These are phyloP conservation scores for Lentinula guzmanii DNA, from an alignment of 768 basidiomycete species.

Conservation along the genomic window DNA sequence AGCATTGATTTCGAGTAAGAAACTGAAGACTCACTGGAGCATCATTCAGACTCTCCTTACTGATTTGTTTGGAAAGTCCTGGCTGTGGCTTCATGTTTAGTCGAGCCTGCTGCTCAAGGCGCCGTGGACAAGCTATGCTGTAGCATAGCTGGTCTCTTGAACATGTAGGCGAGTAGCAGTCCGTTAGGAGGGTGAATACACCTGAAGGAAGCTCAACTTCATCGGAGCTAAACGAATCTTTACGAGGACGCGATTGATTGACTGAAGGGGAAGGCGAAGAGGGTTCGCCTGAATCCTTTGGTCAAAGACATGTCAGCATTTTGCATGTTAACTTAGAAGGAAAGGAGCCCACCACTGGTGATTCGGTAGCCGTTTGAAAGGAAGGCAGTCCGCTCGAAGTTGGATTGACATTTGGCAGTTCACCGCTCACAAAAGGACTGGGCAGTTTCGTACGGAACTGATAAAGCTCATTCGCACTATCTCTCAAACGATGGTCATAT, in stretches of 20 bases:
- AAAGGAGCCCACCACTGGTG: constrained; percentile 11
- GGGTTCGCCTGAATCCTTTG: constrained; percentile 23
- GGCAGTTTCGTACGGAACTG: constrained; percentile 83
- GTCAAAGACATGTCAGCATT: neutral
- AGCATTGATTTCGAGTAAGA: neutral
- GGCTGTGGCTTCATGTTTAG: constrained; percentile 93
- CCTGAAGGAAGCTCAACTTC: constrained; percentile 79
- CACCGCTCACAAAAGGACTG: constrained; percentile 81
- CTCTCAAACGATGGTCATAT: constrained; percentile 92
- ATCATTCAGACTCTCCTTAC: constrained; percentile 76
- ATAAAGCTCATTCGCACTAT: constrained; percentile 85
- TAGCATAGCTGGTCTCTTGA: constrained; percentile 93
- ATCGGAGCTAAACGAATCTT: constrained; percentile 42
- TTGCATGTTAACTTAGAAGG: neutral
- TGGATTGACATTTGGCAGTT: constrained; percentile 34
- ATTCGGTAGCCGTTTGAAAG: constrained; percentile 9
- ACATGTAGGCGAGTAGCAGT: constrained; percentile 98
- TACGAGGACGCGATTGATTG: constrained; percentile 19
- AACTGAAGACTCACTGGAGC: constrained; percentile 44
- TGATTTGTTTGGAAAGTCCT: constrained; percentile 80
- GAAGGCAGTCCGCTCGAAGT: constrained; percentile 9
- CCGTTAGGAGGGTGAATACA: constrained; percentile 93
- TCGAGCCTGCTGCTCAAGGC: constrained; percentile 90
- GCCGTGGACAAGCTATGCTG: constrained; percentile 90
- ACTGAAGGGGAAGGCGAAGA: constrained; percentile 19